Evolutionary conservation across 2,329 filamentous ascomycete genomes (phyloP).

Genomic region (Emydomyces testavorans): DNA sequence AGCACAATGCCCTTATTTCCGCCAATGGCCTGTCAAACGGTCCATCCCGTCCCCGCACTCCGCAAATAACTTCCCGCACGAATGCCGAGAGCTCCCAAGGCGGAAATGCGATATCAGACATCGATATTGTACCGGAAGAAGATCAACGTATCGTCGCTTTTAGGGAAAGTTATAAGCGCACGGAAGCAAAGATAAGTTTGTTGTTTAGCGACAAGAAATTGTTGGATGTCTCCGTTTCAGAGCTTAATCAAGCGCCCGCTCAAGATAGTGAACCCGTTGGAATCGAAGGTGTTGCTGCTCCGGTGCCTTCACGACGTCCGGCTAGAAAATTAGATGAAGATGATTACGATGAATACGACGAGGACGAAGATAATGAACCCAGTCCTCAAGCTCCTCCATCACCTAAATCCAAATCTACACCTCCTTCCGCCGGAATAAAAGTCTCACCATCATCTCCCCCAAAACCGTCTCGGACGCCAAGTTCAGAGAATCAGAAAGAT

Average conservation of each 20-base stretch:
- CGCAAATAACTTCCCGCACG: constrained; percentile 34
- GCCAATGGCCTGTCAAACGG: constrained; percentile 36
- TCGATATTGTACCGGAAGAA: constrained; percentile 51
- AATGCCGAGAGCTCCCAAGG: constrained; percentile 38
- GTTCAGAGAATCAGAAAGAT: constrained; percentile 48
- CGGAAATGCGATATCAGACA: constrained; percentile 40
- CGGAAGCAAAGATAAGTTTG: constrained; percentile 62
- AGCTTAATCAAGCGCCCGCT: constrained; percentile 34
- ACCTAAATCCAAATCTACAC: constrained; percentile 42
- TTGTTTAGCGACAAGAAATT: constrained; percentile 50
- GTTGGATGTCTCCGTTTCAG: constrained; percentile 27
- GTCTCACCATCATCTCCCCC: constrained; percentile 55
- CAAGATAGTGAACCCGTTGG: constrained; percentile 37
- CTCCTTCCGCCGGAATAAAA: constrained; percentile 46
- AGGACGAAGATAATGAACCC: constrained; percentile 47
- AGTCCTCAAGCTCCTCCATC: constrained; percentile 32
- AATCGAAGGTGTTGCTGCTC: constrained; percentile 31
- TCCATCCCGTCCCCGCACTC: constrained; percentile 35
- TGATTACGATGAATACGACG: constrained; percentile 57
- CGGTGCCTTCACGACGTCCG: constrained; percentile 40
- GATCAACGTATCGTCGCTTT: constrained; percentile 59
- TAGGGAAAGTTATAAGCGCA: constrained; percentile 62
- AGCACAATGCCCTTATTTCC: constrained; percentile 28
- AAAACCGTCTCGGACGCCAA: constrained; percentile 52
- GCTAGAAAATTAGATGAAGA: constrained; percentile 69